These are phyloP conservation scores for Cryptococcus sp. DNA, from an alignment of 1,284 basidiomycete species.

Conservation along the genomic window DNA sequence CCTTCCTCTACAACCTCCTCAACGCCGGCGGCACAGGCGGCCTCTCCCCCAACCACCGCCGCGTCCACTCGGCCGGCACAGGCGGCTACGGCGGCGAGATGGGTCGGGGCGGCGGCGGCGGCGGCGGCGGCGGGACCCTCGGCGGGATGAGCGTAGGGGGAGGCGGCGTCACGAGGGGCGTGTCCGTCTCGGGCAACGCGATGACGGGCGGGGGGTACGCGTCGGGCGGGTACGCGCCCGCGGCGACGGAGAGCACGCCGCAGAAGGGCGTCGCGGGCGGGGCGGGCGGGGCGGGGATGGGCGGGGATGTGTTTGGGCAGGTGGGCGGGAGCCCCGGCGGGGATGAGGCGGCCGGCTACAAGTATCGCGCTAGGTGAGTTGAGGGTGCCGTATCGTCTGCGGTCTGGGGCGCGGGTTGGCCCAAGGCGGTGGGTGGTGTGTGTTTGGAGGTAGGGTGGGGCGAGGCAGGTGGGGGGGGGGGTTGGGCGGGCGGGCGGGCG, in stretches of 20 bases:
- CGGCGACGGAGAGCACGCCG: constrained; percentile 32
- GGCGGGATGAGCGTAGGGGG: constrained; percentile 2
- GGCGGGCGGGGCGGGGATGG: neutral
- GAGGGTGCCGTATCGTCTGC: too few species aligned
- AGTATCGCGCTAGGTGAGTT: constrained; percentile 28
- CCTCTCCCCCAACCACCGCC: constrained; percentile 55
- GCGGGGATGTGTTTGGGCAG: neutral
- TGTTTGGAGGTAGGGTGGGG: too few species aligned
- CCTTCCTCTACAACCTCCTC: constrained; percentile 75
- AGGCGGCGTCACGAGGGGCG: constrained; percentile 21
- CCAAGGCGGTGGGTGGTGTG: too few species aligned
- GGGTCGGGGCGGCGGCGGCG: constrained; percentile 18
- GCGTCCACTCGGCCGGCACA: constrained; percentile 8
- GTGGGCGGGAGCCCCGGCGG: constrained; percentile 4
- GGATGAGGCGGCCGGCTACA: constrained; percentile 16
- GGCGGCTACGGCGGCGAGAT: constrained; percentile 20
- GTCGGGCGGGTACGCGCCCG: constrained; percentile 27
- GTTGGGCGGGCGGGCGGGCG: constrained; percentile 3
- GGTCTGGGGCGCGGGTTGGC: too few species aligned
- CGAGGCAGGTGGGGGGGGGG: neutral
- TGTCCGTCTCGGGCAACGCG: constrained; percentile 28
- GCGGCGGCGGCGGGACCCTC: constrained; percentile 16
- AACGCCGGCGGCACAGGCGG: constrained; percentile 82
- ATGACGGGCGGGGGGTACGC: constrained; percentile 25
- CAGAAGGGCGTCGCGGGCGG: constrained; percentile 17